These are phyloP conservation scores for Nematocida parisii DNA, from an alignment of 371 early-diverging fungal genomes.

Conservation along the genomic window DNA sequence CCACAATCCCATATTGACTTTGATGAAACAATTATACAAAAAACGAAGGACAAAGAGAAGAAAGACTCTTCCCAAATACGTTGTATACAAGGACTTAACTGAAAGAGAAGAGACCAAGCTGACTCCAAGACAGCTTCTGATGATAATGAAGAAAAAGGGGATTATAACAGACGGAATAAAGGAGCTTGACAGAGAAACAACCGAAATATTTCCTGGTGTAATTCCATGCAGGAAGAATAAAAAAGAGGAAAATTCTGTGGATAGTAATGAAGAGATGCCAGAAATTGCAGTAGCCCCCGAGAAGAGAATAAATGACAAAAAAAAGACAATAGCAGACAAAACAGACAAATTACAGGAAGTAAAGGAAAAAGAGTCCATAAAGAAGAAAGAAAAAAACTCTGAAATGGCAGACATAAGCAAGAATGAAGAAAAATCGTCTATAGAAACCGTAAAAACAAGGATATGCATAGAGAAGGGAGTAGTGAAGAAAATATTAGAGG, in stretches of 20 bases:
- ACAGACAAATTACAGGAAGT: too few species aligned
- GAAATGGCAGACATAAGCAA: too few species aligned
- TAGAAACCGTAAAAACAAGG: too few species aligned
- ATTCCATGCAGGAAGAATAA: slow-evolving; percentile 15
- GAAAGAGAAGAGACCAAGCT: slow-evolving; percentile 40
- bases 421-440: too few species aligned
- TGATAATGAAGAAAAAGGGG: slow-evolving; percentile 44
- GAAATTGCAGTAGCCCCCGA: too few species aligned
- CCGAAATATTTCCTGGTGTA: not conserved
- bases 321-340: too few species aligned
- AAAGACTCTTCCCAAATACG: slow-evolving; percentile 55
- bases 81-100: slow-evolving; percentile 29
- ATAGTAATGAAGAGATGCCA: not conserved
- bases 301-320: too few species aligned
- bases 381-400: too few species aligned
- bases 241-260: not conserved
- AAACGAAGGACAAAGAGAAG: slow-evolving; percentile 26
- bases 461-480: too few species aligned
- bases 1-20: slow-evolving; percentile 42
- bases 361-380: too few species aligned
- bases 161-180: slow-evolving; percentile 11
- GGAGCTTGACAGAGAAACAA: slow-evolving; percentile 30
- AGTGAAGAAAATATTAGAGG: too few species aligned
- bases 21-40: slow-evolving; percentile 2
- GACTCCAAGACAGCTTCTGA: slow-evolving; percentile 50